A percentile compares a stretch with the other conserved stretches of the same genome.
Evolutionary conservation across 2,329 filamentous ascomycete genomes (phyloP).

Genomic region (Ustulina deusta): DNA sequence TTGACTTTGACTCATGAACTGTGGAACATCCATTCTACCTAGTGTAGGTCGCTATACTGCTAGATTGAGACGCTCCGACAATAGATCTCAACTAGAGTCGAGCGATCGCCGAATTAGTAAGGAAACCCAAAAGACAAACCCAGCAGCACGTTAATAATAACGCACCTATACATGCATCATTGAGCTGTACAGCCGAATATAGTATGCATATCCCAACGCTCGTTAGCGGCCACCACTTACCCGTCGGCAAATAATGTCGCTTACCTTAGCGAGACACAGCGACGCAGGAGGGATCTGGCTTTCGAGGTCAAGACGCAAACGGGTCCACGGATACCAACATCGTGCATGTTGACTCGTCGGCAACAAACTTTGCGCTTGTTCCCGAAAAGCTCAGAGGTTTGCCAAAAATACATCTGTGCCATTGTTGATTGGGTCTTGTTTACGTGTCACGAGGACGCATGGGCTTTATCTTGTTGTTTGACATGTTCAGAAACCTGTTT

Average conservation of each 20-base stretch:
- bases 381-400: background rate
- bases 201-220: constrained; percentile 38
- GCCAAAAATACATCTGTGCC: constrained; percentile 1
- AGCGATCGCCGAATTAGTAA: constrained; percentile 31
- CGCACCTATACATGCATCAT: constrained; percentile 36
- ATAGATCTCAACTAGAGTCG: constrained; percentile 13
- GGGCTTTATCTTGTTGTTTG: constrained; percentile 7
- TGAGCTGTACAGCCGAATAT: constrained; percentile 39
- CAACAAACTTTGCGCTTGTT: background rate
- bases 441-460: constrained; percentile 7
- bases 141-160: constrained; percentile 34
- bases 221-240: constrained; percentile 36
- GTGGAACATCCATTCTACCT: constrained; percentile 21
- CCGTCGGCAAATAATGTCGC: constrained; percentile 36
- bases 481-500: constrained; percentile 3
- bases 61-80: background rate
- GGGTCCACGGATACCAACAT: constrained; percentile 16
- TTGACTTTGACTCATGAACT: constrained; percentile 34
- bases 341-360: constrained; percentile 13
- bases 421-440: constrained; percentile 1
- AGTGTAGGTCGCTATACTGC: too few relatives aligned
- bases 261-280: constrained; percentile 28
- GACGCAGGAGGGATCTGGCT: background rate
- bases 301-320: constrained; percentile 13
- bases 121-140: constrained; percentile 11